phyloP scores from a whole-genome alignment of 2,329 filamentous ascomycete species.

The Monilinia polystroma region DNA sequence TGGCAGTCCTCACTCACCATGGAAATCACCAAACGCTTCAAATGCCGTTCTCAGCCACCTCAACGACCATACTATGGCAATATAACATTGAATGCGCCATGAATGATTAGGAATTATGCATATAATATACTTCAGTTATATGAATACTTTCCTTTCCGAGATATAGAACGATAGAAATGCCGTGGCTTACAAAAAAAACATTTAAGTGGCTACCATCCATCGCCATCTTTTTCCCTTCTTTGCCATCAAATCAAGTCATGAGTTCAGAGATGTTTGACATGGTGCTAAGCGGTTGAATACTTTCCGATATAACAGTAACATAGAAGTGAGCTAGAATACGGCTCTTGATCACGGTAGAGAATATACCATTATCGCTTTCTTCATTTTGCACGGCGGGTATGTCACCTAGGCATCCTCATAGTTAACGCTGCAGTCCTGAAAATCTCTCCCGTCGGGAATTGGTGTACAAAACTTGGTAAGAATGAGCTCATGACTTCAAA shows the following conservation, averaged over 20 bases:
- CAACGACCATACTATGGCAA: neutral
- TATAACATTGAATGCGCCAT: neutral
- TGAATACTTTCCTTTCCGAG: neutral
- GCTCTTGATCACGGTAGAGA: neutral
- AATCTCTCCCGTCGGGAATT: neutral
- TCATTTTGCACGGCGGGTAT: neutral
- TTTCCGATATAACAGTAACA: neutral
- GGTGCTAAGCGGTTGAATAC: neutral
- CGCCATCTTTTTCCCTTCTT: neutral
- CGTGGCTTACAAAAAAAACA: slow-evolving; percentile 1
- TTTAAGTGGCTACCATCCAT: slow-evolving; percentile 9
- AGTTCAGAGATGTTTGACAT: neutral
- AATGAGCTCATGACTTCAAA: slow-evolving; percentile 4
- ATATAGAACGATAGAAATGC: neutral
- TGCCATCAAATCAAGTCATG: neutral
- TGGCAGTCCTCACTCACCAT: neutral
- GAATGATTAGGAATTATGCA: neutral
- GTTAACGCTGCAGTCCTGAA: neutral
- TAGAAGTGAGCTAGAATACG: too few species aligned
- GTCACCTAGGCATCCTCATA: neutral
- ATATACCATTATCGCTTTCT: neutral
- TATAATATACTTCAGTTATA: neutral
- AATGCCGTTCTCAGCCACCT: neutral
- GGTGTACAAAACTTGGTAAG: neutral
- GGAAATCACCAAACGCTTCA: slow-evolving; percentile 14